These are phyloP conservation scores for Bauhinia variegata DNA, from an alignment of 306 rosid genomes.

Conservation along the genomic window DNA sequence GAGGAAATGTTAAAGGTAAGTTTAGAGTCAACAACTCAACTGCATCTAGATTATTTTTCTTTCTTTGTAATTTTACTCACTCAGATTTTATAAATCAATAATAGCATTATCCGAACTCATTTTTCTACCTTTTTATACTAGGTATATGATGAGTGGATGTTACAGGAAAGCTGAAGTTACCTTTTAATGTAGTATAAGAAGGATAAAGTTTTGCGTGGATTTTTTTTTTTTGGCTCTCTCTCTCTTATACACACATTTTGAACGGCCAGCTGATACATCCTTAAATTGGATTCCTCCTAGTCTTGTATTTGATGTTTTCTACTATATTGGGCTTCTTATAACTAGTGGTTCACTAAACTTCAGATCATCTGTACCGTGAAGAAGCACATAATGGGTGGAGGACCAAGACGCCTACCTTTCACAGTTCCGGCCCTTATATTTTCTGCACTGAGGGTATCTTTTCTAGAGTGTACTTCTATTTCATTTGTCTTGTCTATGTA, in stretches of 20 bases:
- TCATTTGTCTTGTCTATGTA: not conserved
- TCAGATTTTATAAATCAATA: not conserved
- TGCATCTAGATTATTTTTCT: not conserved
- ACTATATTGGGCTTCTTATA: conserved; percentile 23
- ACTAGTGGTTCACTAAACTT: conserved; percentile 19
- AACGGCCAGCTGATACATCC: not conserved
- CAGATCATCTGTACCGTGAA: conserved; percentile 74
- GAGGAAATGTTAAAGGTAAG: conserved; percentile 97
- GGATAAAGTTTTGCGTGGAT: no score
- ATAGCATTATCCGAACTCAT: not conserved
- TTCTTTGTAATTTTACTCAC: not conserved
- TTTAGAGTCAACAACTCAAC: conserved; percentile 2
- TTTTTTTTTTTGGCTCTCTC: not conserved
- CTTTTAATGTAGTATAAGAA: not conserved
- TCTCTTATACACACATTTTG: not conserved
- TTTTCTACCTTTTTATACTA: not conserved
- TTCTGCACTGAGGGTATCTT: conserved; percentile 79
- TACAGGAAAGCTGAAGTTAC: not conserved
- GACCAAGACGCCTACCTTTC: conserved; percentile 82
- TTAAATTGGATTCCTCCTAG: conserved; percentile 6
- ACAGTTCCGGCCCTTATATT: conserved; percentile 80
- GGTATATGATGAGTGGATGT: not conserved
- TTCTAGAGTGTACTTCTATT: conserved; percentile 20
- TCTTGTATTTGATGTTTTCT: conserved; percentile 19
- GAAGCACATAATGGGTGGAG: conserved; percentile 88